phyloP scores from a whole-genome alignment of 2,329 filamentous ascomycete species.

The Aspergillus sp. region DNA sequence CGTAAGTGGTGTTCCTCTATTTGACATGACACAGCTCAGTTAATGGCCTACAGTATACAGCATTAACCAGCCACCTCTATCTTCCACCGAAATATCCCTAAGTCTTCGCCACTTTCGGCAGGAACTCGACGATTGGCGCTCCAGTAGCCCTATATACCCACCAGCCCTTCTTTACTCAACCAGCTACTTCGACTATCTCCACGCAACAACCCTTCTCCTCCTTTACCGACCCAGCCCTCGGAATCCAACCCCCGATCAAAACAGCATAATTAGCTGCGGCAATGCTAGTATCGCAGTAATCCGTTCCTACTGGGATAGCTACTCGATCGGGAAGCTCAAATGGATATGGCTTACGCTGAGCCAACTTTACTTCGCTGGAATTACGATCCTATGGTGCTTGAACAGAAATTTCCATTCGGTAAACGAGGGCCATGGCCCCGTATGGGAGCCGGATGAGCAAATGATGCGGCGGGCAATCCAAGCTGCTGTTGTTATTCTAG shows the following conservation, averaged over 20 bases:
- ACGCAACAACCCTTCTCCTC: constrained; percentile 39
- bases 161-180: constrained; percentile 40
- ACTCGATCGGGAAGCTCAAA: constrained; percentile 40
- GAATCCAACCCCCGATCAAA: constrained; percentile 36
- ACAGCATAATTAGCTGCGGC: constrained; percentile 40
- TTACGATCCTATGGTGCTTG: constrained; percentile 42
- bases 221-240: constrained; percentile 40
- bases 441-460: constrained; percentile 38
- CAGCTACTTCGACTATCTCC: constrained; percentile 43
- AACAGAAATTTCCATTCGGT: constrained; percentile 39
- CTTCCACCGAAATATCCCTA: constrained; percentile 25
- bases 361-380: constrained; percentile 40
- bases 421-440: constrained; percentile 27
- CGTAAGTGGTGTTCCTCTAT: constrained; percentile 23
- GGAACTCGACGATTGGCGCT: constrained; percentile 42
- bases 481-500: constrained; percentile 36
- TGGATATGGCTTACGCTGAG: constrained; percentile 44
- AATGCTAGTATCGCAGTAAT: constrained; percentile 41
- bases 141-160: constrained; percentile 35
- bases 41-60: constrained; percentile 31
- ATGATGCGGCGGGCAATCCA: constrained; percentile 39
- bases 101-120: constrained; percentile 34
- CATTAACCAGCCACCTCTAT: constrained; percentile 29
- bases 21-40: background rate
- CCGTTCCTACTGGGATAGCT: constrained; percentile 42